phyloP scores from a whole-genome alignment of 2,329 filamentous ascomycete genomes.

The Apiospora malaysiana region DNA sequence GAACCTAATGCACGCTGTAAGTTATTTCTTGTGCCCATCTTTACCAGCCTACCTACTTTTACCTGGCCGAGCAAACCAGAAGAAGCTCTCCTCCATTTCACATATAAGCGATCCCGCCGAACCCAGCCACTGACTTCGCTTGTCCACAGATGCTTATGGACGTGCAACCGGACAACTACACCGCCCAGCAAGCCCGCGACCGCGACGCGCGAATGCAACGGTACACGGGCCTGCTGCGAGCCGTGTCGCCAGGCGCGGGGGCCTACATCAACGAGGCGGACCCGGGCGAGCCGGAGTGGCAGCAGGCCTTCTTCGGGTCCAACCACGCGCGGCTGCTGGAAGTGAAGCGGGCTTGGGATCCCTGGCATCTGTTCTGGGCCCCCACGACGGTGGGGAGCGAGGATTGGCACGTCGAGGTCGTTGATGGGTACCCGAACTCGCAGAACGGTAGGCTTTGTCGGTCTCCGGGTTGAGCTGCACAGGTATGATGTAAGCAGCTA shows the following conservation, averaged over 20 bases:
- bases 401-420: constrained; percentile 47
- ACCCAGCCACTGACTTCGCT: background rate
- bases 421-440: constrained; percentile 38
- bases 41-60: too few species aligned
- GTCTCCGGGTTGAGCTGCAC: background rate
- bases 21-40: background rate
- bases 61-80: too few species aligned
- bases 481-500: background rate
- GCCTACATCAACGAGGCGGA: constrained; percentile 60
- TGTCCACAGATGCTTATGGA: constrained; percentile 3
- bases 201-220: constrained; percentile 34
- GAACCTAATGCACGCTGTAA: constrained; percentile 12
- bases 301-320: constrained; percentile 52
- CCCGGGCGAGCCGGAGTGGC: constrained; percentile 51
- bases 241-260: constrained; percentile 47
- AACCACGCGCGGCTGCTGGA: constrained; percentile 48
- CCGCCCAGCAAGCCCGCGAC: background rate
- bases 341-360: constrained; percentile 57
- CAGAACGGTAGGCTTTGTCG: constrained; percentile 46
- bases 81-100: too few species aligned
- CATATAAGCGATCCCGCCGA: too few species aligned
- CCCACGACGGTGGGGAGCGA: constrained; percentile 56
- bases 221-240: constrained; percentile 32
- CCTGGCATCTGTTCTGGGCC: constrained; percentile 45
- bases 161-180: background rate